phyloP scores from a whole-genome alignment of 1,284 basidiomycete genomes.

The Ganoderma leucocontextum region DNA sequence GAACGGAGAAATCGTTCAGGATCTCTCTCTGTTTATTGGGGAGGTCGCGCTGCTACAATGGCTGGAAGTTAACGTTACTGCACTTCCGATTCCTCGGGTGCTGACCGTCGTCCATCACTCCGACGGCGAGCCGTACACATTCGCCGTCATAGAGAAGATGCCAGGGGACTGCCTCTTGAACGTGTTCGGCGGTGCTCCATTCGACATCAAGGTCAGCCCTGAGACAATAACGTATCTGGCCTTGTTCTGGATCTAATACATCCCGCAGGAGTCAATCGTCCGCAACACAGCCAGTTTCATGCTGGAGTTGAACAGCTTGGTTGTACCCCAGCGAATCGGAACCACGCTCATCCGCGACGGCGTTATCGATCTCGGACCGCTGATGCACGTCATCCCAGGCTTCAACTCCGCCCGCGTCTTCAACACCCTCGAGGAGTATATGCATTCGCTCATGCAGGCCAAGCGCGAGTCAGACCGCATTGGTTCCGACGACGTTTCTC shows the following conservation, averaged over 20 bases:
- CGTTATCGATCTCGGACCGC: background rate
- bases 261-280: conserved; percentile 11
- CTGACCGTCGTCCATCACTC: background rate
- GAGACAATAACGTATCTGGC: background rate
- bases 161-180: conserved; percentile 10
- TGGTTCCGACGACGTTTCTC: background rate
- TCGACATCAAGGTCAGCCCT: conserved; percentile 11
- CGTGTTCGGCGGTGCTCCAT: conserved; percentile 2
- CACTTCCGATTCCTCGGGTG: background rate
- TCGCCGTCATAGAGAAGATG: background rate
- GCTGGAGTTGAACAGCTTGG: conserved; percentile 8
- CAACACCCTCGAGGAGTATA: conserved; percentile 20
- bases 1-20: background rate
- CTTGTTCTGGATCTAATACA: background rate
- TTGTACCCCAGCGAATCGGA: conserved; percentile 17
- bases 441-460: conserved; percentile 8
- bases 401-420: conserved; percentile 1
- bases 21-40: background rate
- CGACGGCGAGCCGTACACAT: background rate
- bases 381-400: background rate
- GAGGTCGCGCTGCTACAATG: background rate
- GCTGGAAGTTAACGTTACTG: background rate
- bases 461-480: background rate
- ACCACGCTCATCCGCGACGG: background rate
- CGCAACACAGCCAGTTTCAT: background rate